These are phyloP conservation scores for Tylopilus subfusipes DNA, from an alignment of 768 basidiomycete species.

Conservation along the genomic window DNA sequence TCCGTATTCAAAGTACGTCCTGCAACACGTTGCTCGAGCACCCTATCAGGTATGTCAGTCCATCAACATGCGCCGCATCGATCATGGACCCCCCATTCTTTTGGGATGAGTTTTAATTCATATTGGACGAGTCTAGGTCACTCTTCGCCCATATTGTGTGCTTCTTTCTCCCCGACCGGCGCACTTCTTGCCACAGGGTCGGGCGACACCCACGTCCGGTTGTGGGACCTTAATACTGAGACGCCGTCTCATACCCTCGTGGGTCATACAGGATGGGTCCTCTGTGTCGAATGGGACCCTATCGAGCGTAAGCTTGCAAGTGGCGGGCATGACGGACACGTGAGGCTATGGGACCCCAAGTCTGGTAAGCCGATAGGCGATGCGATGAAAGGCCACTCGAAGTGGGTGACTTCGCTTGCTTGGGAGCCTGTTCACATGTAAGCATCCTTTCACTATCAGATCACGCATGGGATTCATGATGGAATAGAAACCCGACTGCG, in stretches of 20 bases:
- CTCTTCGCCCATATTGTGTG: constrained; percentile 88
- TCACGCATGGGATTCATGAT: constrained; percentile 5
- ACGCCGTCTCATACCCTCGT: constrained; percentile 81
- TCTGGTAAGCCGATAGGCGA: constrained; percentile 87
- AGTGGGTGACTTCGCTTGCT: constrained; percentile 92
- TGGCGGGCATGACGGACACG: constrained; percentile 92
- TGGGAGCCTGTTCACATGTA: constrained; percentile 97
- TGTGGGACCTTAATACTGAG: constrained; percentile 95
- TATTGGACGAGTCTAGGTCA: constrained; percentile 56
- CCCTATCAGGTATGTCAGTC: constrained; percentile 64
- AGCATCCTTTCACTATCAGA: constrained; percentile 24
- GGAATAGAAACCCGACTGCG: constrained; percentile 60
- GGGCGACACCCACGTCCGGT: constrained; percentile 86
- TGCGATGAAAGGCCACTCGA: constrained; percentile 87
- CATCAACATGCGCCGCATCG: constrained; percentile 1
- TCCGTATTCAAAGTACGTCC: constrained; percentile 93
- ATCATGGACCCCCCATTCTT: constrained; percentile 1
- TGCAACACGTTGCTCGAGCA: constrained; percentile 91
- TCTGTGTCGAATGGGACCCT: constrained; percentile 97
- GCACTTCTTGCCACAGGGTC: constrained; percentile 89
- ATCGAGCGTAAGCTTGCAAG: constrained; percentile 88
- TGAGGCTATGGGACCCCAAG: constrained; percentile 91
- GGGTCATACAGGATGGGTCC: constrained; percentile 94
- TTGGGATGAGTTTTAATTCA: constrained; percentile 4
- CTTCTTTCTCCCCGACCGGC: constrained; percentile 94